Conservation (phyloP, 2,329 filamentous ascomycete species). For the Zasmidium angulare region DNA sequence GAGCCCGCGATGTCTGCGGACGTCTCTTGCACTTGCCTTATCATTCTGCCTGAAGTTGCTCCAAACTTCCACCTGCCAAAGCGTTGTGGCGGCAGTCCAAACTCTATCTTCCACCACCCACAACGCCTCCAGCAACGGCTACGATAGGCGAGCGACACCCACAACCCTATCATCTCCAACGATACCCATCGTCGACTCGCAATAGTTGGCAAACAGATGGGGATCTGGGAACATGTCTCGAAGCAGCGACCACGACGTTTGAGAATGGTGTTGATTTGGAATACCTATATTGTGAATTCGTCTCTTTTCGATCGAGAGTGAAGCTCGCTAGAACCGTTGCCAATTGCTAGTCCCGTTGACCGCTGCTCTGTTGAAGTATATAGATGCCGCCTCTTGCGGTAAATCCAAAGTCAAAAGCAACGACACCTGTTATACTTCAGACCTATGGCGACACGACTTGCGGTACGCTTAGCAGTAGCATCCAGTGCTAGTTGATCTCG, state of each 20-base stretch:
- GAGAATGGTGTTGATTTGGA: background rate
- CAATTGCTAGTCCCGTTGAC: constrained; percentile 5
- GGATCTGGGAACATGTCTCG: background rate
- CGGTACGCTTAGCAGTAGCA: background rate
- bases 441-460: background rate
- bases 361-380: background rate
- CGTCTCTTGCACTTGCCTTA: background rate
- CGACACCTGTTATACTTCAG: background rate
- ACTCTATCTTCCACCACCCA: background rate
- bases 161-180: background rate
- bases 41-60: background rate
- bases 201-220: background rate
- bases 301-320: background rate
- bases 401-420: background rate
- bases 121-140: background rate
- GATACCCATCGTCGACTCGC: background rate
- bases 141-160: background rate
- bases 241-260: background rate
- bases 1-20: too few relatives aligned
- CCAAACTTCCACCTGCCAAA: background rate
- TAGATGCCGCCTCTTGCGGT: background rate
- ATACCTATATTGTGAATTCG: background rate
- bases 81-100: background rate
- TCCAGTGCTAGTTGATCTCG: background rate
- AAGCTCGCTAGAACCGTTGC: constrained; percentile 6